phyloP scores from a whole-genome alignment of 441 rosid genomes.

The Francoa sonchifolia region DNA sequence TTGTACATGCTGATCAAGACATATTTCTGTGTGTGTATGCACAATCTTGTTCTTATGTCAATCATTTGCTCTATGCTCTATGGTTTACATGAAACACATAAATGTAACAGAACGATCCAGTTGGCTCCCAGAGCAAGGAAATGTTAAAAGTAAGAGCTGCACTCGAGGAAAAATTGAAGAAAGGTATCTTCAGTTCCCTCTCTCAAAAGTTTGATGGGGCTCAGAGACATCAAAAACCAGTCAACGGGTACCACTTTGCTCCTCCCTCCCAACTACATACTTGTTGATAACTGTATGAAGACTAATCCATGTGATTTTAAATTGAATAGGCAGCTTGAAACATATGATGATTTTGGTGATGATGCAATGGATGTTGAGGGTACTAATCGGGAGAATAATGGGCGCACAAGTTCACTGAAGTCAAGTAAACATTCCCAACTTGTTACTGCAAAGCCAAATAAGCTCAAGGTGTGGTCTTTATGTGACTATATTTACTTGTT shows the following conservation, averaged over 20 bases:
- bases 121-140: constrained; percentile 54
- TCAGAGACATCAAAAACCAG: constrained; percentile 35
- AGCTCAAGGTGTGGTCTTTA: constrained; percentile 37
- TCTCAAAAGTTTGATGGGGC: constrained; percentile 33
- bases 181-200: constrained; percentile 33
- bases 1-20: background rate
- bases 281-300: constrained; percentile 10
- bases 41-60: background rate
- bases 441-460: constrained; percentile 35
- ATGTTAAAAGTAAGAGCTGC: constrained; percentile 76
- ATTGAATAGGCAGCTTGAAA: constrained; percentile 56
- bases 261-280: background rate
- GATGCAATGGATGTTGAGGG: constrained; percentile 35
- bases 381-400: constrained; percentile 17
- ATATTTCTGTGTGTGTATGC: background rate
- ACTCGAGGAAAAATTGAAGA: constrained; percentile 67
- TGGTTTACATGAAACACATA: background rate
- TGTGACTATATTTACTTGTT: background rate
- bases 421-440: constrained; percentile 39
- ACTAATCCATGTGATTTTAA: constrained; percentile 9
- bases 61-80: background rate
- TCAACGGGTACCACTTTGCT: constrained; percentile 38
- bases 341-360: constrained; percentile 72
- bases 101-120: constrained; percentile 41
- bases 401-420: constrained; percentile 12